Percentiles rank a stretch among this genome's conserved stretches.
phyloP scores from a whole-genome alignment of 1,139 yeast genomes.

The Zygoascus sp. region DNA sequence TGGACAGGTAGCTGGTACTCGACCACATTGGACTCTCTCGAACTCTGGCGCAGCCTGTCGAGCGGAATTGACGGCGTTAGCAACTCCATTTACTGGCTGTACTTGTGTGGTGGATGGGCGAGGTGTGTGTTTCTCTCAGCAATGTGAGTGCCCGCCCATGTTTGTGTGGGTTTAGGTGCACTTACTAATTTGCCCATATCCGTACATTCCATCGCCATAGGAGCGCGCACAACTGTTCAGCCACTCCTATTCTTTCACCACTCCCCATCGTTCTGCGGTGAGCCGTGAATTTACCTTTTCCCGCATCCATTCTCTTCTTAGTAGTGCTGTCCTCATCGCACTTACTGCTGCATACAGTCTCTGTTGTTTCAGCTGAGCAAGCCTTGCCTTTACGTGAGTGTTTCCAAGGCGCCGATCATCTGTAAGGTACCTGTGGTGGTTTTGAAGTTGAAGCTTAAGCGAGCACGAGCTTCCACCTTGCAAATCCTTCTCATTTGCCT shows the following conservation, averaged over 20 bases:
- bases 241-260: not conserved
- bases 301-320: not conserved
- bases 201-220: not conserved
- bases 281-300: not conserved
- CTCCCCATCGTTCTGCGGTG: not conserved
- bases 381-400: too few relatives aligned
- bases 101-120: not conserved
- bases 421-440: too few relatives aligned
- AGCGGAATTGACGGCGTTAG: not conserved
- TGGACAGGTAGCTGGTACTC: conserved; percentile 16
- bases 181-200: not conserved
- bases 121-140: not conserved
- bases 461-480: too few relatives aligned
- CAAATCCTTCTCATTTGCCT: too few relatives aligned
- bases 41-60: not conserved
- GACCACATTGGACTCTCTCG: not conserved
- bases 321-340: too few relatives aligned
- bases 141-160: too few relatives aligned
- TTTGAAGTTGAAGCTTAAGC: too few relatives aligned
- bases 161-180: not conserved
- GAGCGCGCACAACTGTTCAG: not conserved
- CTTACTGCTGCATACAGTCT: too few relatives aligned
- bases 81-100: not conserved
- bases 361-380: too few relatives aligned
- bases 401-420: too few relatives aligned